Evolutionary conservation across 2,329 filamentous ascomycete species (phyloP).

Genomic region (Nannizziopsis barbatae): DNA sequence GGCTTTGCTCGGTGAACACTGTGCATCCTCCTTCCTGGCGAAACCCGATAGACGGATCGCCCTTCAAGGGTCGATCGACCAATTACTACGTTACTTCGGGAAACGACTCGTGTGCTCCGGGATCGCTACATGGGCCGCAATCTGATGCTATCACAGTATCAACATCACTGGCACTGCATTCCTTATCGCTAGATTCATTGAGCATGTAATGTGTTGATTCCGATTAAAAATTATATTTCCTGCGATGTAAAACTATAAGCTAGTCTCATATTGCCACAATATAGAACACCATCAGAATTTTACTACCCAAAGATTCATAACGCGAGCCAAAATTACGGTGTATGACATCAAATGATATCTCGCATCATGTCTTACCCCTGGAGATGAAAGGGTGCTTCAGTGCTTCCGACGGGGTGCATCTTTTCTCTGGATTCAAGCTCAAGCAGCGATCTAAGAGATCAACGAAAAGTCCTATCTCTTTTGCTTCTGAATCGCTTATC

Average conservation of each 20-base stretch:
- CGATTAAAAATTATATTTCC: not conserved
- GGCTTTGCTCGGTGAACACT: no score
- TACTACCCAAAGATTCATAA: not conserved
- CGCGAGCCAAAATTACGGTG: no score
- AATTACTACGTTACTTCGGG: no score
- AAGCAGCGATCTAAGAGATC: constrained; percentile 84
- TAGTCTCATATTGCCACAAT: not conserved
- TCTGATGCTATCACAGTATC: no score
- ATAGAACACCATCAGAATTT: no score
- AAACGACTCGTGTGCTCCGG: no score
- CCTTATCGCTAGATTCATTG: no score
- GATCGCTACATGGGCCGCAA: no score
- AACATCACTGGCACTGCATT: no score
- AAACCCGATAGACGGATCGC: no score
- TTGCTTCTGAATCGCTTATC: constrained; percentile 61
- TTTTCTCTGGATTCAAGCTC: constrained; percentile 81
- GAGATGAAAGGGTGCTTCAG: constrained; percentile 77
- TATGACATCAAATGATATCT: not conserved
- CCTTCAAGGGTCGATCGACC: no score
- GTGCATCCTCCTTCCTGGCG: no score
- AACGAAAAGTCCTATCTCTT: constrained; percentile 70
- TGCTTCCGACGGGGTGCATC: constrained; percentile 76
- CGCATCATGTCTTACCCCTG: constrained; percentile 6
- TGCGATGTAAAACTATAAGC: not conserved
- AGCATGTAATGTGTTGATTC: not conserved